Evolutionary conservation across 257 asterid genomes (phyloP).

Genomic region (Capsicum baccatum): DNA sequence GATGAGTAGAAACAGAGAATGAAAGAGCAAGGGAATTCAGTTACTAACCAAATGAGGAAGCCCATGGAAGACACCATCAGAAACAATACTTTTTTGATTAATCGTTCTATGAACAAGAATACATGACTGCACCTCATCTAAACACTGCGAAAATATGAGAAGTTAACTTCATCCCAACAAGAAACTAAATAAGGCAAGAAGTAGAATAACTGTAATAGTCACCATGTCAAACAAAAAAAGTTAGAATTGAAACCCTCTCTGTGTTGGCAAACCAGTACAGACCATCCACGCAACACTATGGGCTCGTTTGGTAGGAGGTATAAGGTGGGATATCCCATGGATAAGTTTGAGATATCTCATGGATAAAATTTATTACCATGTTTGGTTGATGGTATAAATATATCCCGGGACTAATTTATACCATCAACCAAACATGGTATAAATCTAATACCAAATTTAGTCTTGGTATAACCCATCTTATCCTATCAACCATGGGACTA

Average conservation of each 20-base stretch:
- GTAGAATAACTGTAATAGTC: conserved; percentile 16
- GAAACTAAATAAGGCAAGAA: conserved; percentile 13
- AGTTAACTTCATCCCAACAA: conserved; percentile 24
- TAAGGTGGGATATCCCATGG: too few relatives aligned
- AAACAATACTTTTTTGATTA: conserved; percentile 44
- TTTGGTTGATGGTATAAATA: too few relatives aligned
- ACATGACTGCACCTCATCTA: conserved; percentile 96
- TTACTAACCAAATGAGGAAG: conserved; percentile 70
- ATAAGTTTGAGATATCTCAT: too few relatives aligned
- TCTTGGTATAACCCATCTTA: too few relatives aligned
- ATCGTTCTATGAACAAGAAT: conserved; percentile 72
- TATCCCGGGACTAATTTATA: too few relatives aligned
- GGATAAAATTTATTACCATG: too few relatives aligned
- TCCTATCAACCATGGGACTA: too few relatives aligned
- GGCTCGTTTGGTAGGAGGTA: too few relatives aligned
- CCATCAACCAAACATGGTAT: too few relatives aligned
- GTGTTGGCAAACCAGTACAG: background rate
- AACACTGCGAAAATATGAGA: conserved; percentile 53
- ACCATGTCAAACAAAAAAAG: conserved; percentile 8
- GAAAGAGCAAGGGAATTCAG: conserved; percentile 27
- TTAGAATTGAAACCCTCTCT: background rate
- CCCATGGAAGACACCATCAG: conserved; percentile 42
- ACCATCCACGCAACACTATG: background rate
- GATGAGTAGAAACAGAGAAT: background rate
- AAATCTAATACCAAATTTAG: too few relatives aligned